Evolutionary conservation across 2,329 filamentous ascomycete genomes (phyloP).

Genomic region (Venturia pyrina): DNA sequence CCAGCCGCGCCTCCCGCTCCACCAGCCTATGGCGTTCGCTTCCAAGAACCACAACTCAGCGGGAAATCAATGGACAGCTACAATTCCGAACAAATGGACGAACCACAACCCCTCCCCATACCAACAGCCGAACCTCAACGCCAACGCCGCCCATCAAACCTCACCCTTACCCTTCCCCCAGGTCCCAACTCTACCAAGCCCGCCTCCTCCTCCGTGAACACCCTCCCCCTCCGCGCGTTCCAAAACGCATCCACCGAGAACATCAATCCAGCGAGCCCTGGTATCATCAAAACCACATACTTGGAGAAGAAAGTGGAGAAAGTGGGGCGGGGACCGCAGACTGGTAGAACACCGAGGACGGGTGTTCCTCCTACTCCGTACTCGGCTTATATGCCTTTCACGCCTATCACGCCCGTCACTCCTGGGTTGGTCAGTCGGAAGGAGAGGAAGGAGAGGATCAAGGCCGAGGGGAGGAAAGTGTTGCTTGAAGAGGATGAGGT

Average conservation of each 20-base stretch:
- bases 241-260: neutral
- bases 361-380: conserved; percentile 61
- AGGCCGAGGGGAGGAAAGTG: conserved; percentile 50
- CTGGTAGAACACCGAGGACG: conserved; percentile 38
- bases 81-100: conserved; percentile 20
- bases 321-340: conserved; percentile 17
- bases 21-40: conserved; percentile 19
- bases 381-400: conserved; percentile 70
- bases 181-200: conserved; percentile 10
- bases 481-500: conserved; percentile 46
- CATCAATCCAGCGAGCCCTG: conserved; percentile 3
- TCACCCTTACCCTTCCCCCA: conserved; percentile 3
- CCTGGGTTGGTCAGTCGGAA: conserved; percentile 62
- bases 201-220: conserved; percentile 4
- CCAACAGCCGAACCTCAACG: conserved; percentile 18
- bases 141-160: conserved; percentile 18
- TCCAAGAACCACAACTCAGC: conserved; percentile 22
- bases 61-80: conserved; percentile 16
- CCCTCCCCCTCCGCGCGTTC: conserved; percentile 12
- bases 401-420: conserved; percentile 64
- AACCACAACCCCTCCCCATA: conserved; percentile 26
- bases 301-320: conserved; percentile 28
- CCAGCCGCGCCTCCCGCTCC: conserved; percentile 26
- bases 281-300: conserved; percentile 30
- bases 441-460: conserved; percentile 60